Conservation (phyloP, 768 basidiomycete genomes). For the Macrolepiota albuminosa region DNA sequence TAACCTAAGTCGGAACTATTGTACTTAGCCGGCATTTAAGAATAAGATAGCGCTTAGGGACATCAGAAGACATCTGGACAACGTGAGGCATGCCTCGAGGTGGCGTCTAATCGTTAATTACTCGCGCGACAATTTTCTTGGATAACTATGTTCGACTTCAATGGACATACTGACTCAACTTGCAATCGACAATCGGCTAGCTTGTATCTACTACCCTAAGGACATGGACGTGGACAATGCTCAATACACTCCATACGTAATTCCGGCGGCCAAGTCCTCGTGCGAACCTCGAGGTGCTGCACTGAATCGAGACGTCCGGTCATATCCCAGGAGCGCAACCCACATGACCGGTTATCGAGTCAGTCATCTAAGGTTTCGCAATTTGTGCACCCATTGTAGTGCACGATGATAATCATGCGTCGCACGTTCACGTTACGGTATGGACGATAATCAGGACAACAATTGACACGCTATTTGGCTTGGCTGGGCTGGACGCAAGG, state of each 20-base stretch:
- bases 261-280: not conserved
- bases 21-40: slow-evolving; percentile 41
- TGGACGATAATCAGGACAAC: not conserved
- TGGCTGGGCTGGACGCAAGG: not conserved
- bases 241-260: not conserved
- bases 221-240: not conserved
- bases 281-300: not conserved
- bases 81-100: slow-evolving; percentile 52
- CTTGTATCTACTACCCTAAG: not conserved
- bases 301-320: not conserved
- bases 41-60: slow-evolving; percentile 31
- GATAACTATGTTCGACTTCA: not conserved
- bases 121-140: slow-evolving; percentile 1
- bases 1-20: slow-evolving; percentile 21
- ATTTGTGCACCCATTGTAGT: not conserved
- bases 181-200: not conserved
- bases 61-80: slow-evolving; percentile 21
- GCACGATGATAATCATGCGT: not conserved
- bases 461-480: not conserved
- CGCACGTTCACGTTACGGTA: not conserved
- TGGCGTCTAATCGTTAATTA: slow-evolving; percentile 16
- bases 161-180: not conserved
- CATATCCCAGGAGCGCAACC: not conserved
- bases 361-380: not conserved
- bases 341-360: not conserved